Evolutionary conservation across 768 basidiomycete genomes (phyloP).

Genomic region (Tylopilus rubrobrunneus): DNA sequence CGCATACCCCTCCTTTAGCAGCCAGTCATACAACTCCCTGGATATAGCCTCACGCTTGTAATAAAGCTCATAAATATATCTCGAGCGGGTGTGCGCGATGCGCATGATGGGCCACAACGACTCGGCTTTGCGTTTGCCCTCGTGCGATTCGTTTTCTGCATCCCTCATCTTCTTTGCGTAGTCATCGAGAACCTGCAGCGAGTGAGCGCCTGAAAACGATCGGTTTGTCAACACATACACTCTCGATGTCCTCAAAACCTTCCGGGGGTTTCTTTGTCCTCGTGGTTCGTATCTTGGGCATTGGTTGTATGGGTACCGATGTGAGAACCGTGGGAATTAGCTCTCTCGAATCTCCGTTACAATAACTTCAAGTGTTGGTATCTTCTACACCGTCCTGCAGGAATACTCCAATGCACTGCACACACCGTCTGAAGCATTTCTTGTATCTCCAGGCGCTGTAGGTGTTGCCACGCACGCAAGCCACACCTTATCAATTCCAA

Average conservation of each 20-base stretch:
- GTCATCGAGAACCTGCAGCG: slow-evolving; percentile 83
- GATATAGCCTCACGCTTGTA: slow-evolving; percentile 97
- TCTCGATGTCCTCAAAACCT: slow-evolving; percentile 92
- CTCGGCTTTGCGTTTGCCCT: slow-evolving; percentile 94
- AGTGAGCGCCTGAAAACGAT: slow-evolving; percentile 5
- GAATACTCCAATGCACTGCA: no score
- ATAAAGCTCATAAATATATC: slow-evolving; percentile 97
- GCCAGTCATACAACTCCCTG: slow-evolving; percentile 93
- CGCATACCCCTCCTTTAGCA: slow-evolving; percentile 94
- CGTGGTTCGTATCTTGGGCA: slow-evolving; percentile 93
- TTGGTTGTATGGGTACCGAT: slow-evolving; percentile 27
- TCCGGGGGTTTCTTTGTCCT: slow-evolving; percentile 94
- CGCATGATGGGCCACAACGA: slow-evolving; percentile 98
- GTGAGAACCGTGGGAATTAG: slow-evolving; percentile 18
- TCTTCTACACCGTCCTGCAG: no score
- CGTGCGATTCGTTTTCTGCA: slow-evolving; percentile 97
- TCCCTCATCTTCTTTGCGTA: slow-evolving; percentile 99
- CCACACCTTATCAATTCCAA: not conserved
- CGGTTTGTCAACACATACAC: slow-evolving; percentile 38
- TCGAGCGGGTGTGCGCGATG: slow-evolving; percentile 91
- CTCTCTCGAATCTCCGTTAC: not conserved
- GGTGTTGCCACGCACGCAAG: not conserved
- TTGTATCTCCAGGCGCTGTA: not conserved
- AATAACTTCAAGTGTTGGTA: no score
- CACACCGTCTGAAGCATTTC: not conserved